These are phyloP conservation scores for Pythium utonaiense DNA, from an alignment of 352 stramenopile species.

Conservation along the genomic window DNA sequence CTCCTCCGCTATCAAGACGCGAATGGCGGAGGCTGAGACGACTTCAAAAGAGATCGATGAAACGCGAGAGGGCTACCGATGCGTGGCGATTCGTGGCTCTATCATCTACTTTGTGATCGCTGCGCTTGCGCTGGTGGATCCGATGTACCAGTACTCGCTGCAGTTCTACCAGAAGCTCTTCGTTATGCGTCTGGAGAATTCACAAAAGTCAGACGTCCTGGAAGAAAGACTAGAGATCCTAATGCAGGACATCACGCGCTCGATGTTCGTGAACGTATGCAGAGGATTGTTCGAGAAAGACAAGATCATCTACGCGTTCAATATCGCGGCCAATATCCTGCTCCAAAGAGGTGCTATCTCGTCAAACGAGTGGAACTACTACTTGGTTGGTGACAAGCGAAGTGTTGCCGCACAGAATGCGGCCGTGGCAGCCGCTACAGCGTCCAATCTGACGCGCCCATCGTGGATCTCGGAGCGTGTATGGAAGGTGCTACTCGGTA, in stretches of 20 bases:
- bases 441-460: constrained; percentile 34
- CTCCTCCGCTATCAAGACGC: constrained; percentile 85
- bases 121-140: constrained; percentile 88
- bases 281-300: constrained; percentile 94
- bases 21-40: constrained; percentile 87
- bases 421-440: constrained; percentile 26
- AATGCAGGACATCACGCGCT: constrained; percentile 89
- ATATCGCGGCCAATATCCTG: constrained; percentile 89
- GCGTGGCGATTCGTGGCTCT: constrained; percentile 86
- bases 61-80: constrained; percentile 89
- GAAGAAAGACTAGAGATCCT: constrained; percentile 85
- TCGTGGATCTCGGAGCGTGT: constrained; percentile 77
- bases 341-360: constrained; percentile 72
- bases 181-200: constrained; percentile 83
- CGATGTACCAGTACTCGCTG: constrained; percentile 95
- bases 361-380: constrained; percentile 82
- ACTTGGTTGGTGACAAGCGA: constrained; percentile 86
- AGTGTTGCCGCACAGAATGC: constrained; percentile 44
- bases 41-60: constrained; percentile 90
- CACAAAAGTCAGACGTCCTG: constrained; percentile 77
- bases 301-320: constrained; percentile 94
- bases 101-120: constrained; percentile 95
- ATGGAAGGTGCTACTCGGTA: constrained; percentile 67
- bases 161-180: constrained; percentile 94
- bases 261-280: constrained; percentile 94